Evolutionary conservation across 2,329 filamentous ascomycete genomes (phyloP).

Genomic region (Daldinia eschscholtzii): DNA sequence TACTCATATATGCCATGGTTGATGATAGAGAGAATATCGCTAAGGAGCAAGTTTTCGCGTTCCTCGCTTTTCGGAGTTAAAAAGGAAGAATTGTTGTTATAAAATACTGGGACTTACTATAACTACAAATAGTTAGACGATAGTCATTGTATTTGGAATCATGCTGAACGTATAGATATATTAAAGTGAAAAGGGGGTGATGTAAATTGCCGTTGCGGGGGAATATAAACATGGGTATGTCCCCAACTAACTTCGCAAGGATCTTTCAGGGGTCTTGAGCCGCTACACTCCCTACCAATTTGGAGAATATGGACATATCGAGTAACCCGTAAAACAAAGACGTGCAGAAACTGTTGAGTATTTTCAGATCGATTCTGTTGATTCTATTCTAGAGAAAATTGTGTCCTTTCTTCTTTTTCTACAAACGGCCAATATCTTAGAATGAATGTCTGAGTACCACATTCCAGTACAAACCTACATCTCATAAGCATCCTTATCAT

Average conservation of each 20-base stretch:
- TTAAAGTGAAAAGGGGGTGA: background rate
- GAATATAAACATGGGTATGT: background rate
- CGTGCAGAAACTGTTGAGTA: too few species aligned
- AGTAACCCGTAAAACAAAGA: too few species aligned
- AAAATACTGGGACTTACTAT: too few species aligned
- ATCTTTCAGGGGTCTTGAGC: background rate
- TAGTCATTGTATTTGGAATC: slow-evolving; percentile 1
- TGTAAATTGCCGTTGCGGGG: slow-evolving; percentile 3
- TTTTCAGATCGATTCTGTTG: too few species aligned
- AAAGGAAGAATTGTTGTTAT: background rate
- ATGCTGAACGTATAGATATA: background rate
- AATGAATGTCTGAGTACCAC: too few species aligned
- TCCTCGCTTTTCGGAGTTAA: background rate
- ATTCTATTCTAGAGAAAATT: too few species aligned
- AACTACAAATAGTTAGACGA: too few species aligned
- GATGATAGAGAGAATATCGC: background rate
- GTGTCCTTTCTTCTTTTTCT: too few species aligned
- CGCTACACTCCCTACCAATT: too few species aligned
- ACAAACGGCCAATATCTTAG: too few species aligned
- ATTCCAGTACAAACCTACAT: background rate
- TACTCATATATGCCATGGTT: background rate
- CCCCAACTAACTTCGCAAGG: background rate
- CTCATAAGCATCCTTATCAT: too few species aligned
- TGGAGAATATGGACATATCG: too few species aligned
- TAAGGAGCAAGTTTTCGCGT: background rate